Base-by-base conservation (phyloP, 148 eudicot genomes). In the Simmondsia chinensis region DNA sequence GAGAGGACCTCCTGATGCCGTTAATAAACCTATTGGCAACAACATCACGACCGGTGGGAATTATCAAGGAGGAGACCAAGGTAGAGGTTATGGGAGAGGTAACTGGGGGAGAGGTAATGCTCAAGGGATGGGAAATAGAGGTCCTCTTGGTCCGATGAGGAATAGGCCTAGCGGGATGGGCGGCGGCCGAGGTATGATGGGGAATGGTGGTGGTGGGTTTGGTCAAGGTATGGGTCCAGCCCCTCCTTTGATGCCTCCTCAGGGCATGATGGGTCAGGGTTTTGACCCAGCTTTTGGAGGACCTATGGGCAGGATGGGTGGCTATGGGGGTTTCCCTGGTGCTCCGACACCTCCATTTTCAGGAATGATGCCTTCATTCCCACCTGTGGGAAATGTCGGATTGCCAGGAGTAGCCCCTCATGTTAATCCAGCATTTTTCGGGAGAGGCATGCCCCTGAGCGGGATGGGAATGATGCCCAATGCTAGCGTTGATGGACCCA, bases 381-480 rank as follows among this genome's bases (percentile, higher is more conserved):
- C 80, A 19, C 83, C 89, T 16, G 80, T 86, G 30, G 86, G 76
- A 34, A 54, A 51, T 61, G 75, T 87, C 60, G 96, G 86, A 29
- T 48, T 88, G 61, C 87, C 89, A 43, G 88, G 88, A 20, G 81
- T 80, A 20, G 85, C 93, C 37, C 97, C 95, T 40, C 95, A 84
- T 68, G 91, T 86, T 23, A 86, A 85, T 54, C 95, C 95, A 1
- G 95, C 91, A 4, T 81, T 81, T 58, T 86, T 86, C 40, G 87
- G 79, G 30, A 67, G 93, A 56, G 96, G 93, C 14, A 80, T 76
- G 94, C 72, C 86, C 8, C 63, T 69, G 77, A 72, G 70, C 60
- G 80, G 83, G 23, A 81, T 89, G 87, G 87, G 87, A 4, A 89
- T 81, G 97, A 77, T 80, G 94, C 78, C 76, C 4, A 62, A 65